Evolutionary conservation across 1,284 basidiomycete genomes (phyloP).

Genomic region (Fomitopsis pinicola): DNA sequence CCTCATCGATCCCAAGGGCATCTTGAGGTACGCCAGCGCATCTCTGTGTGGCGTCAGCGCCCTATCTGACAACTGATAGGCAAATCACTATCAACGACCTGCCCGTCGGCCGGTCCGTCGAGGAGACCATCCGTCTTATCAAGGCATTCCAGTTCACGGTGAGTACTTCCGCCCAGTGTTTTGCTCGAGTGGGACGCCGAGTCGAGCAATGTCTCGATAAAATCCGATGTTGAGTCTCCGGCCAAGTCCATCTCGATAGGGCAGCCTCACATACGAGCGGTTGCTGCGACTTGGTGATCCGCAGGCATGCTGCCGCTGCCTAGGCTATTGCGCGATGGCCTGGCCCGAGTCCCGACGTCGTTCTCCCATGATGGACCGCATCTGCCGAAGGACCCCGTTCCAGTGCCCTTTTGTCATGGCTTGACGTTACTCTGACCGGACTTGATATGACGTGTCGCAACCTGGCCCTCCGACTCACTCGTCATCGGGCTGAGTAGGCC

Average conservation of each 20-base stretch:
- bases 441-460: too few species aligned
- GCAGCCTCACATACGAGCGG: neutral
- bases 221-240: too few species aligned
- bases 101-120: constrained; percentile 87
- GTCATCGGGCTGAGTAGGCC: too few species aligned
- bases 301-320: neutral
- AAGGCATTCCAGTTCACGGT: constrained; percentile 90
- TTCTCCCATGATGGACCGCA: neutral
- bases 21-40: constrained; percentile 46
- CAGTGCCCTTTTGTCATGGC: neutral
- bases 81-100: constrained; percentile 89
- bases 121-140: constrained; percentile 84
- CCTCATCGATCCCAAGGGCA: constrained; percentile 87
- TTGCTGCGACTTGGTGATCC: neutral
- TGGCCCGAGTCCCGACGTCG: too few species aligned
- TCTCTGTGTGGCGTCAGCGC: neutral
- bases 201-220: too few species aligned
- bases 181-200: too few species aligned
- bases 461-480: too few species aligned
- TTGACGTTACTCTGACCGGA: neutral
- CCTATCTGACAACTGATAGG: constrained; percentile 29
- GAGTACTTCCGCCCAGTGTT: constrained; percentile 19
- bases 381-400: too few species aligned
- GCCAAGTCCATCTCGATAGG: too few species aligned
- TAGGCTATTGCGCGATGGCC: too few species aligned